Conservation (phyloP, 2,329 filamentous ascomycete species). For the Diaporthe ampelina region DNA sequence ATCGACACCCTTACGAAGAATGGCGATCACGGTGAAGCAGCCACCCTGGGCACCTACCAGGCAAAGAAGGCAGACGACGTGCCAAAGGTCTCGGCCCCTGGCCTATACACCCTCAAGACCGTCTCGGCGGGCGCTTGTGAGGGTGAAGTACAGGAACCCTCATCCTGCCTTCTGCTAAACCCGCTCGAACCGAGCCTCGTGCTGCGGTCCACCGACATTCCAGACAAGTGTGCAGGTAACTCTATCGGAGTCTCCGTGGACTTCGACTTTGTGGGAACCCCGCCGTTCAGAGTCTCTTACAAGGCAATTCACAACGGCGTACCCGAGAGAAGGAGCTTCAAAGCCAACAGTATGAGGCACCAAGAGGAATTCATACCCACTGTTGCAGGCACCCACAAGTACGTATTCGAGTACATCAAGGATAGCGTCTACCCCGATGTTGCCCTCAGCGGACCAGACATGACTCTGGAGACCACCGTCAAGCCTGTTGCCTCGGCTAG, state of each 20-base stretch:
- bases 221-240: constrained; percentile 95
- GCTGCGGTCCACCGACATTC: constrained; percentile 83
- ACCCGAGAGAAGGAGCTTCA: constrained; percentile 66
- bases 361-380: constrained; percentile 88
- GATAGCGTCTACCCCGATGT: constrained; percentile 85
- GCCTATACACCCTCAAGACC: constrained; percentile 87
- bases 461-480: constrained; percentile 86
- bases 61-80: constrained; percentile 74
- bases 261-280: constrained; percentile 90
- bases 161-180: constrained; percentile 92
- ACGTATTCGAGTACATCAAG: constrained; percentile 84
- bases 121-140: constrained; percentile 85
- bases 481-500: constrained; percentile 91
- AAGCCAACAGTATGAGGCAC: constrained; percentile 79
- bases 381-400: constrained; percentile 87
- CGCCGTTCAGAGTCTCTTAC: constrained; percentile 89
- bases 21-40: constrained; percentile 76
- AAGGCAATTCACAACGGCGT: constrained; percentile 75
- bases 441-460: constrained; percentile 71
- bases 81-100: constrained; percentile 80
- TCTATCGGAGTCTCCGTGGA: constrained; percentile 92
- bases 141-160: constrained; percentile 92
- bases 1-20: constrained; percentile 77
- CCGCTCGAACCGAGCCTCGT: constrained; percentile 87
- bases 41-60: constrained; percentile 69